A percentile compares a stretch with the other conserved stretches of the same genome.
phyloP scores from a whole-genome alignment of 169 alveolate species.

The Cryptosporidium tyzzeri region DNA sequence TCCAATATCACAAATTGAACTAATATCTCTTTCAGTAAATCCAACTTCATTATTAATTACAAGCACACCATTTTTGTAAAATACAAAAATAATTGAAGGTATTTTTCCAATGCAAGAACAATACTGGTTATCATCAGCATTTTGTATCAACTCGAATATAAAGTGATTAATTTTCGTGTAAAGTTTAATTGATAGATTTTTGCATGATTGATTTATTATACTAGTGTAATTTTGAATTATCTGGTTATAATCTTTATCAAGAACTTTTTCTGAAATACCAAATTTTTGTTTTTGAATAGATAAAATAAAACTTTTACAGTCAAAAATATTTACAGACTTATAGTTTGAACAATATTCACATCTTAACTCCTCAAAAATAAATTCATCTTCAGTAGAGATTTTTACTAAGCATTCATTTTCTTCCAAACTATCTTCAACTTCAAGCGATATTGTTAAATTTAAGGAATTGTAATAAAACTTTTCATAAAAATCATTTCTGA shows the following conservation, averaged over 20 bases:
- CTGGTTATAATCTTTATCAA: neutral
- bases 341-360: conserved; percentile 5
- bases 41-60: conserved; percentile 80
- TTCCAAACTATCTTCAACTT: neutral
- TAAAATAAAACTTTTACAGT: neutral
- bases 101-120: conserved; percentile 26
- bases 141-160: conserved; percentile 78
- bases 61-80: conserved; percentile 56
- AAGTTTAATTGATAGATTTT: conserved; percentile 76
- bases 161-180: conserved; percentile 70
- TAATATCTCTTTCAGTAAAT: conserved; percentile 77
- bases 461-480: neutral
- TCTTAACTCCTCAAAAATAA: neutral
- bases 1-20: conserved; percentile 79
- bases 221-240: conserved; percentile 19
- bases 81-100: conserved; percentile 73
- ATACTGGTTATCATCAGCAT: conserved; percentile 81
- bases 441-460: neutral
- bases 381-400: neutral
- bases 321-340: neutral
- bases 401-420: neutral
- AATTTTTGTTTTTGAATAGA: conserved; percentile 12
- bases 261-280: neutral
- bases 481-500: neutral
- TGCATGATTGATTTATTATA: conserved; percentile 38